Evolutionary conservation across 176 grass and related monocot species (phyloP), one percentile per base, ranked within the genome.

Genomic region (Avena insularis): DNA sequence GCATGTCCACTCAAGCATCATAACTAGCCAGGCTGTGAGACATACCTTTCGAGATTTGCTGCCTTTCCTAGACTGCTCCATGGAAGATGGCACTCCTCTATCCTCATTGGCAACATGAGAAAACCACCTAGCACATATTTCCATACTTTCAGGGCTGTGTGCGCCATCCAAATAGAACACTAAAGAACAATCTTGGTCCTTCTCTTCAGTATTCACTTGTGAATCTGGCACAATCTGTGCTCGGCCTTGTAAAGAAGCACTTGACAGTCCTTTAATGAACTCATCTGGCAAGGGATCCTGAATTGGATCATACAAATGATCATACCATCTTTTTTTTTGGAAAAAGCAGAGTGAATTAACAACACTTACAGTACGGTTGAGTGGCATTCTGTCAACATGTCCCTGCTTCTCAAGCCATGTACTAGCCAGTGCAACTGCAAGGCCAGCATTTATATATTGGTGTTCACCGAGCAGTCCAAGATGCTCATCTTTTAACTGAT

Each of bases 141-240:
- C 92, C 94, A 96, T 87, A 81, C 97, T 99, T 86, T 99, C 97
- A 75, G 97, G 97, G 85, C 97, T 99, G 83, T 99, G 97, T 0
- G 97, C 97, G 23, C 97, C 97, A 89, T 99, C 97, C 87, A 99
- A 87, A 90, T 93, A 96, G 86, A 99, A 93, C 72, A 91, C 85
- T 48, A 96, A 84, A 81, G 84, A 88, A 51, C 55, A 58, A 74
- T 70, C 65, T n/a, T n/a, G 65, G 7, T 54, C 47, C 63, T 86
- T 70, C 53, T 90, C 83, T 88, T 75, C 87, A 51, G 51, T 91
- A 64, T 84, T 88, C 49, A 92, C 58, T 69, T 81, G 80, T 88
- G 82, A 73, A 89, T 95, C 90, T 77, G 51, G 54, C 83, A 96
- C 87, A 72, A 99, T 90, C 74, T 99, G 97, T 1, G 97, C 97